A percentile compares a stretch with the other conserved stretches of the same genome.
These are phyloP conservation scores for Solanum arcanum DNA, from an alignment of 257 asterid species.

Conservation along the genomic window DNA sequence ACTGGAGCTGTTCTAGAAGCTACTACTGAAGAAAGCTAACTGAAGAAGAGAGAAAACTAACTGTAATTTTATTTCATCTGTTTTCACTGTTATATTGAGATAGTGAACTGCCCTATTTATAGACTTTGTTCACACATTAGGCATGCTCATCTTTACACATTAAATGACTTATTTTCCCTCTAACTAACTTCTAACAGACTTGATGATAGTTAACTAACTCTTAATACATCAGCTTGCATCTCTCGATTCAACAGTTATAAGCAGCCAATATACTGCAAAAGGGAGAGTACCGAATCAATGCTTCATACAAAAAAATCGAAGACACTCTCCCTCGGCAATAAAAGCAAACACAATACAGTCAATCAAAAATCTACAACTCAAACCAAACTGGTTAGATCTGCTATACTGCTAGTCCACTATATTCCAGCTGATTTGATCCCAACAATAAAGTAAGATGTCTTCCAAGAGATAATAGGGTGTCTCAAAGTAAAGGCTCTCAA, in stretches of 20 bases:
- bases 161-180: too few species aligned
- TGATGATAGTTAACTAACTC: too few species aligned
- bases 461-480: background rate
- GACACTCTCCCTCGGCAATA: background rate
- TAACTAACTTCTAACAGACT: too few species aligned
- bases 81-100: too few species aligned
- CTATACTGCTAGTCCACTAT: background rate
- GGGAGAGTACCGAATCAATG: background rate
- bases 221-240: too few species aligned
- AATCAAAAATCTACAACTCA: background rate
- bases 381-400: background rate
- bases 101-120: too few species aligned
- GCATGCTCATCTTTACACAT: too few species aligned
- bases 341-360: background rate
- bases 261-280: background rate
- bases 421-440: background rate
- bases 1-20: too few species aligned
- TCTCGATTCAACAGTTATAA: background rate
- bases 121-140: too few species aligned
- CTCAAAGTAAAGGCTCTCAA: background rate
- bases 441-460: background rate
- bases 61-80: too few species aligned
- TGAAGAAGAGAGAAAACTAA: too few species aligned
- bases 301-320: background rate
- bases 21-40: too few species aligned